Conservation (phyloP, 176 grass and related monocot genomes). For the Elaeis guineensis region DNA sequence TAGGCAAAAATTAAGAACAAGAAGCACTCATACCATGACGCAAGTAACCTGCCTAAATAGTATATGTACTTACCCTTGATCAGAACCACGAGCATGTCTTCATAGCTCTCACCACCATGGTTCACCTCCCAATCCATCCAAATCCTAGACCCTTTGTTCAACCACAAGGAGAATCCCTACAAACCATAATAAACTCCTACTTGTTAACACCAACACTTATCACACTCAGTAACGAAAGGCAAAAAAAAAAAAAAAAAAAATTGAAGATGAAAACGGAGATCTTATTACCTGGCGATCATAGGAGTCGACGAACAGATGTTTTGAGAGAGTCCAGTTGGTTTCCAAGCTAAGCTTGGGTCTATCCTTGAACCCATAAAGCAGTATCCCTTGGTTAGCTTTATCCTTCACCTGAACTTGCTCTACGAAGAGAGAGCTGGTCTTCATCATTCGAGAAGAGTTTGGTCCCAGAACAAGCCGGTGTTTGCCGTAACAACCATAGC, state of each 20-base stretch:
- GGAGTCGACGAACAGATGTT: slow-evolving; percentile 15
- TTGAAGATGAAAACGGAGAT: background rate
- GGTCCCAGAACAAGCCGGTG: slow-evolving; percentile 13
- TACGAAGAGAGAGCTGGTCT: slow-evolving; percentile 26
- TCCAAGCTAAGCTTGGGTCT: slow-evolving; percentile 24
- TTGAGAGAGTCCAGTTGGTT: slow-evolving; percentile 17
- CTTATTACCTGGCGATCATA: slow-evolving; percentile 20
- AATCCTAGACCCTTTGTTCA: slow-evolving; percentile 33
- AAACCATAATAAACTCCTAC: background rate
- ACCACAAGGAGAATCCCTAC: slow-evolving; percentile 40
- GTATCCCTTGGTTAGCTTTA: slow-evolving; percentile 7
- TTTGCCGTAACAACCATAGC: slow-evolving; percentile 24
- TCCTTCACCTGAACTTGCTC: slow-evolving; percentile 23
- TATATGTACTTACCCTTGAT: slow-evolving; percentile 25
- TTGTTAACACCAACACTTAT: background rate
- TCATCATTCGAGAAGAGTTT: slow-evolving; percentile 21
- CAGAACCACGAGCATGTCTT: slow-evolving; percentile 28
- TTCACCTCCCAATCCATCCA: slow-evolving; percentile 19
- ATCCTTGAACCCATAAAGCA: slow-evolving; percentile 33
- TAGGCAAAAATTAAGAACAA: background rate
- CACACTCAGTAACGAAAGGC: too few relatives aligned
- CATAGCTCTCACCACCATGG: slow-evolving; percentile 8
- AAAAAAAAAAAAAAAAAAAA: background rate
- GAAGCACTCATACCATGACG: background rate
- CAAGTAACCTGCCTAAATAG: too few relatives aligned